Percentiles rank a stretch among this genome's conserved stretches.
These are phyloP conservation scores for Pleurotus eryngii DNA, from an alignment of 768 basidiomycete genomes.

Conservation along the genomic window DNA sequence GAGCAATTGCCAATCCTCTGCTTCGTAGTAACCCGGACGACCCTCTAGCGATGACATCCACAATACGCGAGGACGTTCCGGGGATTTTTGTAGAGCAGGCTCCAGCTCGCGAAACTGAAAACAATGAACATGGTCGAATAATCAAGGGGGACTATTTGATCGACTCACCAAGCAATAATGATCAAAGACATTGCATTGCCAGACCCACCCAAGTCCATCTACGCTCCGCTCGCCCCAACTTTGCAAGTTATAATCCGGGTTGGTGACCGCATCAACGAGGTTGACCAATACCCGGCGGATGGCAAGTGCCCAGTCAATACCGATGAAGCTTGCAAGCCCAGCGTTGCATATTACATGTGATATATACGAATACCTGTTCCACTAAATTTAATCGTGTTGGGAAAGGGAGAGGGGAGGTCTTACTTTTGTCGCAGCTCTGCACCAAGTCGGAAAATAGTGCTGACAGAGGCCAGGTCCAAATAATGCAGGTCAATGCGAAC, in stretches of 20 bases:
- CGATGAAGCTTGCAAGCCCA: conserved; percentile 57
- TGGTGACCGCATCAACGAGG: conserved; percentile 45
- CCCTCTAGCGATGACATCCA: conserved; percentile 81
- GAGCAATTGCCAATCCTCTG: conserved; percentile 70
- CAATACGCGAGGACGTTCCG: conserved; percentile 53
- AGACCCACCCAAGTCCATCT: conserved; percentile 76
- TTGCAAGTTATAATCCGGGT: conserved; percentile 58
- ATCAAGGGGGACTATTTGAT: not conserved
- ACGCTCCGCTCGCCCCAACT: conserved; percentile 51
- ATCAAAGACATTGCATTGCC: conserved; percentile 84
- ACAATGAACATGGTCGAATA: not conserved
- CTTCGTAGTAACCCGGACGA: conserved; percentile 48
- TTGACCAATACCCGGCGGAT: conserved; percentile 33
- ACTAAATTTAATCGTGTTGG: conserved; percentile 3
- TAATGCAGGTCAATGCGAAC: conserved; percentile 56
- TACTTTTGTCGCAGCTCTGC: conserved; percentile 52
- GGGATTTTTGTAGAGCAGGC: conserved; percentile 44
- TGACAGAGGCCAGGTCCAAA: conserved; percentile 63
- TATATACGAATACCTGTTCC: conserved; percentile 68
- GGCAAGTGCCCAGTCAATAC: conserved; percentile 47
- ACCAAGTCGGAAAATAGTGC: conserved; percentile 61
- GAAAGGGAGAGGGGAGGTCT: not conserved
- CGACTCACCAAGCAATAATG: conserved; percentile 72
- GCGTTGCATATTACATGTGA: conserved; percentile 83
- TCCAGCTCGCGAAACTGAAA: conserved; percentile 62